Percentiles rank a stretch among this genome's conserved stretches.
phyloP scores from a whole-genome alignment of 371 early-diverging fungal species.

The Mortierella sp. region DNA sequence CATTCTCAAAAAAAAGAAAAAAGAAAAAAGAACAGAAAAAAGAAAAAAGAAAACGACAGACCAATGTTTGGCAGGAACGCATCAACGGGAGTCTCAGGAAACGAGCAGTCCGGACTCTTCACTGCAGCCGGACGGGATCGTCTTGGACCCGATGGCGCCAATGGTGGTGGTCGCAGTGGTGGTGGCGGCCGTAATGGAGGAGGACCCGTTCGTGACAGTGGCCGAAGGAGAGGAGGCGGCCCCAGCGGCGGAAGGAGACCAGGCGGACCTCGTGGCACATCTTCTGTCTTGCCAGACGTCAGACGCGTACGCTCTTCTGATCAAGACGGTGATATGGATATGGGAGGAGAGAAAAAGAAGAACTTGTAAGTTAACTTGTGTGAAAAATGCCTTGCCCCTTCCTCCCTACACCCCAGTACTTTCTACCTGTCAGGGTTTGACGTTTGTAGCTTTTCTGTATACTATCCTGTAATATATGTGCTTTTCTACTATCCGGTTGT shows the following conservation, averaged over 20 bases:
- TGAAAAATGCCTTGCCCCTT: too few relatives aligned
- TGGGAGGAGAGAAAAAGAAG: constrained; percentile 29
- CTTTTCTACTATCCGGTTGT: too few relatives aligned
- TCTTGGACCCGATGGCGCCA: too few relatives aligned
- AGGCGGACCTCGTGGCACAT: constrained; percentile 10
- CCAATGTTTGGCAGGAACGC: not conserved
- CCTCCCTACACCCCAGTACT: too few relatives aligned
- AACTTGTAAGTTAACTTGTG: constrained; percentile 18
- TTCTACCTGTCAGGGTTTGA: too few relatives aligned
- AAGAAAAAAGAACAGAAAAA: too few relatives aligned
- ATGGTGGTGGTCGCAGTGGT: not conserved
- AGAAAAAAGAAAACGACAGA: too few relatives aligned
- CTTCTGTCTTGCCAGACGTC: constrained; percentile 3
- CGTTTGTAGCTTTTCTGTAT: too few relatives aligned
- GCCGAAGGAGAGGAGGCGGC: constrained; percentile 13
- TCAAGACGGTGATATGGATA: constrained; percentile 21
- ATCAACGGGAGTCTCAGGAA: constrained; percentile 10
- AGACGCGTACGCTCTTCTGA: constrained; percentile 3
- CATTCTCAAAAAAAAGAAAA: not conserved
- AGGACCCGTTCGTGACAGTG: constrained; percentile 1
- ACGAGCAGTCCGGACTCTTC: constrained; percentile 17
- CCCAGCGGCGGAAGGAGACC: constrained; percentile 7
- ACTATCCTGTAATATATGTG: too few relatives aligned
- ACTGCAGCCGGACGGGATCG: constrained; percentile 16
- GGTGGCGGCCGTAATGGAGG: constrained; percentile 7